Evolutionary conservation across 2,329 filamentous ascomycete species (phyloP), one percentile per base, ranked within the genome.

Genomic region (Grosmannia clavigera): DNA sequence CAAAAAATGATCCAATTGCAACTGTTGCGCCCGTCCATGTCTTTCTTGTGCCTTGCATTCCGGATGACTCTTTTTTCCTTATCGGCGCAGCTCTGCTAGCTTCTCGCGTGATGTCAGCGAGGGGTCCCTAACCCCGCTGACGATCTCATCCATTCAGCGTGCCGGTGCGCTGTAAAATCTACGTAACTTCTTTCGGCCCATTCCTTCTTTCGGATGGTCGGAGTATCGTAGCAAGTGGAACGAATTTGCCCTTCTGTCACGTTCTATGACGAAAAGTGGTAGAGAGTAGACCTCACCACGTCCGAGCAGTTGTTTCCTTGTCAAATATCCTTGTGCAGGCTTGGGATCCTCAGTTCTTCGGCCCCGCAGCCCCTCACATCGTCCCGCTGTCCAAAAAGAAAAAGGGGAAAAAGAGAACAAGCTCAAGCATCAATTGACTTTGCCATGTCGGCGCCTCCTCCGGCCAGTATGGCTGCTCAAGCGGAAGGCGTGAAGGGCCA

Each of bases 371-470:
- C 19, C 19, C 43, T n/a, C 19, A 46, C 5, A 4, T 46, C 43
- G n/a, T 5, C 43, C 19, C 16, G 16, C 43, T 9, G 19, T 22
- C 22, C 43, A n/a, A 12, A 9, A n/a, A n/a, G 7, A 46, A 9
- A 22, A 9, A 2, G 5, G 7, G 7, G 22, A 9, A 46, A 9
- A n/a, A 43, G 12, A 16, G 16, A 19, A 5, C 2, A 46, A 46
- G 38, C 38, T 40, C 38, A 46, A 46, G 7, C 19, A 16, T 5
- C 43, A 7, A n/a, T 43, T 43, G 5, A 14, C 19, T n/a, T 46
- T n/a, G 51, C 29, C 43, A 64, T 62, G 61, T 40, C 61, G 46
- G 58, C 61, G 31, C 58, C 59, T 19, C 40, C 55, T 1, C 10
- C 58, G 53, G 48, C 58, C 54, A 38, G 53, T 16, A 10, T 14